Evolutionary conservation across 73 alveolate genomes (phyloP), one percentile per base, ranked within the genome.

Genomic region (Blepharisma stoltei): DNA sequence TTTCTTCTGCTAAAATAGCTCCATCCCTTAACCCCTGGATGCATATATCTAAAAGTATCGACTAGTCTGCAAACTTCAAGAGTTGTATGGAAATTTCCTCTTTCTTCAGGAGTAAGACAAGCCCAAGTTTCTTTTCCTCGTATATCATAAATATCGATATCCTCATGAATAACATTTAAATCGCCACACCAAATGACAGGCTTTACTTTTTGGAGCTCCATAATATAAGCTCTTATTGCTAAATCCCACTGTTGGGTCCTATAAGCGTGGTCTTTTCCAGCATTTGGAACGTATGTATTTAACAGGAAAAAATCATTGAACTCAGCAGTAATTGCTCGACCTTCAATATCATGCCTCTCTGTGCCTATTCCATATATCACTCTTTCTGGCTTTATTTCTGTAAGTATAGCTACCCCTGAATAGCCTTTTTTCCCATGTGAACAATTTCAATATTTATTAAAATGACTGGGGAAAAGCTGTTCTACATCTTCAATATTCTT

Each of bases 101-200:
- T 73, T 77, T 90, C 97, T 66, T 89, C 92, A 14, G 73, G 54
- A 6, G 95, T 85, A 55, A 71, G 85, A 6, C 97, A 91, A 21
- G 93, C 86, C 6, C 73, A 46, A 53, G 50, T 70, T 67, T 73
- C 87, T 38, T 75, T 78, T 6, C 89, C 81, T 71, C 83, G 80
- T 1, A 90, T 76, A n/a, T 78, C 78, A 55, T 65, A 79, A 18
- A 89, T 83, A 71, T 89, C 96, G 9, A 89, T 87, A 38, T 88
- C 92, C 32, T 78, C 8, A 47, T 87, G 85, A 48, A 90, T 87
- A 0, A 89, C 96, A 70, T 89, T 89, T 48, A 89, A 54, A 70
- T 89, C 96, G 20, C 96, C 96, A 55, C 83, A 52, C 6, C 80
- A 60, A 32, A 89, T 70, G 18, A 89, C 92, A 9, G 91, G 89